Evolutionary conservation across 1,139 yeast species (phyloP), one percentile per base, ranked within the genome.

Genomic region (Pichia norvegensis): DNA sequence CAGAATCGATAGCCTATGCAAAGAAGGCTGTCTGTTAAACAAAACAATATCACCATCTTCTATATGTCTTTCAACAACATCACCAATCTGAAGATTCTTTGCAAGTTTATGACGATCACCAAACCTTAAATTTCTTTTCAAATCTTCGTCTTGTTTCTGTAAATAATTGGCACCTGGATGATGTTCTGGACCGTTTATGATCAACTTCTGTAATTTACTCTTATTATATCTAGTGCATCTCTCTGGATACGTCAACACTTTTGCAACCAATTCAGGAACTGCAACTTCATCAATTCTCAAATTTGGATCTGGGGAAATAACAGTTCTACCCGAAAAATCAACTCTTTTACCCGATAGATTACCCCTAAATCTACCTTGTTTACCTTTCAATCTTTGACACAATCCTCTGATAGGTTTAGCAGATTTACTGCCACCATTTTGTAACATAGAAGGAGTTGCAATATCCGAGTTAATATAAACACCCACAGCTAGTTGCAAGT

Each of bases 311-410:
- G 99, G 99, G 1, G 98, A 92, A 63, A 94, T 92, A 57, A 94
- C 99, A 0, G 98, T 94, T 71, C 99, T 79, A 44, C 95, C 98
- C 0, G 97, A 90, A 64, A 94, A 94, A 66, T 94, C 99, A 38
- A 94, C 99, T 71, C 99, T 85, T 66, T 94, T 94, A 66, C 99
- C 99, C 1, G 97, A 88, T 56, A 94, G 70, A 62, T 94, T 94
- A 54, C 99, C 99, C 72, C 99, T 78, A 68, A 94, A 94, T 63
- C 99, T 84, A 60, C 99, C 99, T 66, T 92, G 98, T 60, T 94
- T 94, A 65, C 99, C 99, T 69, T 94, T 94, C 52, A 94, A 73
- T 63, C 99, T 79, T 67, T 94, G 99, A 64, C 98, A 92, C 55
- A 94, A 80, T 9, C 97, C 99, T 61, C 98, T 73, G 50, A 92